Evolutionary conservation across 2,329 filamentous ascomycete genomes (phyloP), one percentile per base, ranked within the genome.

Genomic region (Calonectria crousiana): DNA sequence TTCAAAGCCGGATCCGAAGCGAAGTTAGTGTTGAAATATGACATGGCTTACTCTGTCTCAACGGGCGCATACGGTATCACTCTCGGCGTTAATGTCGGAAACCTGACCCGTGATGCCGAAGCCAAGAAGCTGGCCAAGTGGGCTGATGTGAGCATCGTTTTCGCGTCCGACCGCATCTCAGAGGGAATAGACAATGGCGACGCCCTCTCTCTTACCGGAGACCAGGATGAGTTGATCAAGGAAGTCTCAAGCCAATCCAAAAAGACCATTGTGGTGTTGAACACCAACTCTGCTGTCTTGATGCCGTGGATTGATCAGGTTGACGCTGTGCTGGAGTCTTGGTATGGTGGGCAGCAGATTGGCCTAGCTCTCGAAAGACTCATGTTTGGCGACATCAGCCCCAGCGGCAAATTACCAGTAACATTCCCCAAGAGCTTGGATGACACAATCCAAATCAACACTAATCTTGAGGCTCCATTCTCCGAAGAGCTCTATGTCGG

Each of bases 151-250:
- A 60, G 56, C 34, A 60, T 60, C 20, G 23, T 60, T 38, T 60
- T 60, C n/a, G 56, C 56, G 20, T 60, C 56, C 6, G 56, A 60
- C 16, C 56, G 56, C 23, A 60, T 60, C 6, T 60, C 56, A 2
- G 56, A 60, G 34, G 56, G 56, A 60, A 60, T 60, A 26, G 56
- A 60, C 34, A 60, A 60, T 23, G 56, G 56, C 13, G 56, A 60
- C 23, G 11, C 56, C 1, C 34, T 60, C 11, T 28, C 56, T 28
- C 56, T 60, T 28, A 36, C 56, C 16, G 56, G 56, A 8, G 56
- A 60, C 56, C 56, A 62, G 26, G 23, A 62, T 18, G 34, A 38
- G 9, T 10, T 62, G 16, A 62, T 62, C 23, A 26, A 36, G 3
- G 3, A 62, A 14, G 36, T 62, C 13, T 30, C 56, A 13, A 41